A percentile compares a stretch with the other conserved stretches of the same genome.
phyloP scores from a whole-genome alignment of 495 filamentous ascomycete species.

The Neurospora sp. region DNA sequence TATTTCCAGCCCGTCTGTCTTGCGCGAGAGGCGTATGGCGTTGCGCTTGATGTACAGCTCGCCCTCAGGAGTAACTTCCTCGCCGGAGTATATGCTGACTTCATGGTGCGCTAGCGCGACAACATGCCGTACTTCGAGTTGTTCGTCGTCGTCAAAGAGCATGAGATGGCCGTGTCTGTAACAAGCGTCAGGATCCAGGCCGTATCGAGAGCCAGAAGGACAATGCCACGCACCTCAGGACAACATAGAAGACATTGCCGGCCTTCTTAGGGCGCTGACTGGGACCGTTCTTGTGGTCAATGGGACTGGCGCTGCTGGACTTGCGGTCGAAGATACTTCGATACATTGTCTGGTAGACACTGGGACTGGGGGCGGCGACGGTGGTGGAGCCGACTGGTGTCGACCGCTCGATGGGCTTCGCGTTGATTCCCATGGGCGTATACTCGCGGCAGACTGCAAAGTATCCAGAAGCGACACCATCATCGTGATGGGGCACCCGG shows the following conservation, averaged over 20 bases:
- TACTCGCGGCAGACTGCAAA: constrained; percentile 94
- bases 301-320: constrained; percentile 32
- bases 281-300: constrained; percentile 34
- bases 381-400: constrained; percentile 65
- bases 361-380: constrained; percentile 65
- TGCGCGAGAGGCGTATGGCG: constrained; percentile 74
- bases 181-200: constrained; percentile 3
- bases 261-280: constrained; percentile 60
- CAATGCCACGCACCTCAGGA: constrained; percentile 54
- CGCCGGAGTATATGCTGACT: constrained; percentile 77
- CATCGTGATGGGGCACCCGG: constrained; percentile 42
- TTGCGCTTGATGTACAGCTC: constrained; percentile 95
- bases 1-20: constrained; percentile 47
- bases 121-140: constrained; percentile 90
- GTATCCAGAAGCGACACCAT: constrained; percentile 85
- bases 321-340: constrained; percentile 89
- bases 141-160: constrained; percentile 84
- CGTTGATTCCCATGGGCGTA: constrained; percentile 79
- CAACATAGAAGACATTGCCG: constrained; percentile 89
- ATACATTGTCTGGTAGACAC: constrained; percentile 97
- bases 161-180: constrained; percentile 86
- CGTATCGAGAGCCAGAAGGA: background rate
- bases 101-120: constrained; percentile 83
- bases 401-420: constrained; percentile 79
- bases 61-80: constrained; percentile 71